These are phyloP conservation scores for Ilex aquifolium DNA, from an alignment of 257 asterid species.

Conservation along the genomic window DNA sequence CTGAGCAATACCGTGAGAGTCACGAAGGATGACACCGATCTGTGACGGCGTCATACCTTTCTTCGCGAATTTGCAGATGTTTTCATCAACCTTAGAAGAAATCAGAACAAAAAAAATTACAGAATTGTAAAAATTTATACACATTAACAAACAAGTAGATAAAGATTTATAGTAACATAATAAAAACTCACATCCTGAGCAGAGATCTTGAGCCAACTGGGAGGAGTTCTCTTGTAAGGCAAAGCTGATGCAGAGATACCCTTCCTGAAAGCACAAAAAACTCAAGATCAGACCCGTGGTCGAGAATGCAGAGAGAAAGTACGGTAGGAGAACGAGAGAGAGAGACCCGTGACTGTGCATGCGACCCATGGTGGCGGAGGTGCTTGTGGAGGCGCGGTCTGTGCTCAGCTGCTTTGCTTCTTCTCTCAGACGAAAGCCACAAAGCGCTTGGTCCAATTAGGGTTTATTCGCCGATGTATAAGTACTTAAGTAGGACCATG, in stretches of 20 bases:
- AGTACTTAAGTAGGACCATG: no score
- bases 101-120: not conserved
- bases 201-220: constrained; percentile 77
- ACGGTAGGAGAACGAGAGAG: not conserved
- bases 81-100: constrained; percentile 55
- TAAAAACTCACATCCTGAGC: constrained; percentile 42
- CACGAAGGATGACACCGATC: constrained; percentile 86
- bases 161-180: no score
- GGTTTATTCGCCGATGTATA: no score
- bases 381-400: not conserved
- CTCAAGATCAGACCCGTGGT: not conserved
- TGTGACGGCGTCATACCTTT: constrained; percentile 75
- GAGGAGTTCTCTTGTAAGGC: constrained; percentile 81
- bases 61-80: constrained; percentile 73
- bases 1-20: constrained; percentile 85
- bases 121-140: not conserved
- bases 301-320: not conserved
- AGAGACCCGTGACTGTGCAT: constrained; percentile 83
- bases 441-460: no score
- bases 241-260: constrained; percentile 87
- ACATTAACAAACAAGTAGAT: not conserved
- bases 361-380: constrained; percentile 70
- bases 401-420: constrained; percentile 18
- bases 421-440: not conserved
- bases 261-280: constrained; percentile 38